A percentile compares a stretch with the other conserved stretches of the same genome.
Conservation (phyloP, 140 eudicot species). For the Flaveria floridana region DNA sequence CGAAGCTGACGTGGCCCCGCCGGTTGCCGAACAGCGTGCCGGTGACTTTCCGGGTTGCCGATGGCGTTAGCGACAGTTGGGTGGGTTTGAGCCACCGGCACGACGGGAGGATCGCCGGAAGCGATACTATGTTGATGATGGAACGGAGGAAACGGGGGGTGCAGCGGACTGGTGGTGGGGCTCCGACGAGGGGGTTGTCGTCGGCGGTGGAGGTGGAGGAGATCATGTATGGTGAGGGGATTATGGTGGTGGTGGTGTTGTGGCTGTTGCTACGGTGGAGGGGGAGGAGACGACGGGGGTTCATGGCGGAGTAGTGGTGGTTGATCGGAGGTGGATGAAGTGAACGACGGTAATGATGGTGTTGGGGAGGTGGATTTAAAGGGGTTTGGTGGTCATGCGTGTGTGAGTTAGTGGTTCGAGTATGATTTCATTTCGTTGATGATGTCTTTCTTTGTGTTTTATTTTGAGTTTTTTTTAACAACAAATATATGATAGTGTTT, state of each 20-base stretch:
- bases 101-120: constrained; percentile 56
- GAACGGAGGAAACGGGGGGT: constrained; percentile 46
- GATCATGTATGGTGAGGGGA: constrained; percentile 45
- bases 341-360: constrained; percentile 34
- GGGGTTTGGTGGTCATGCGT: constrained; percentile 24
- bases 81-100: constrained; percentile 54
- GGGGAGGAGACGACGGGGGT: constrained; percentile 19
- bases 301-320: constrained; percentile 5
- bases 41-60: constrained; percentile 70
- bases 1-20: constrained; percentile 84
- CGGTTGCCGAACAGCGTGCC: constrained; percentile 89
- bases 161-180: constrained; percentile 20
- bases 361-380: constrained; percentile 31
- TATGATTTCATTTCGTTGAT: constrained; percentile 7
- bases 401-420: constrained; percentile 10
- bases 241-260: constrained; percentile 42
- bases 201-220: constrained; percentile 14
- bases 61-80: constrained; percentile 39
- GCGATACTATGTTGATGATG: constrained; percentile 46
- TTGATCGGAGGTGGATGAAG: constrained; percentile 20
- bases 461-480: background rate
- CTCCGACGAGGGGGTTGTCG: constrained; percentile 30
- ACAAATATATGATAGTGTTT: too few relatives aligned
- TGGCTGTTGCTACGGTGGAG: constrained; percentile 49
- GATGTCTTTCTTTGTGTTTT: background rate